These are phyloP conservation scores for Fonsecaea nubica DNA, from an alignment of 2,329 filamentous ascomycete genomes.

Conservation along the genomic window DNA sequence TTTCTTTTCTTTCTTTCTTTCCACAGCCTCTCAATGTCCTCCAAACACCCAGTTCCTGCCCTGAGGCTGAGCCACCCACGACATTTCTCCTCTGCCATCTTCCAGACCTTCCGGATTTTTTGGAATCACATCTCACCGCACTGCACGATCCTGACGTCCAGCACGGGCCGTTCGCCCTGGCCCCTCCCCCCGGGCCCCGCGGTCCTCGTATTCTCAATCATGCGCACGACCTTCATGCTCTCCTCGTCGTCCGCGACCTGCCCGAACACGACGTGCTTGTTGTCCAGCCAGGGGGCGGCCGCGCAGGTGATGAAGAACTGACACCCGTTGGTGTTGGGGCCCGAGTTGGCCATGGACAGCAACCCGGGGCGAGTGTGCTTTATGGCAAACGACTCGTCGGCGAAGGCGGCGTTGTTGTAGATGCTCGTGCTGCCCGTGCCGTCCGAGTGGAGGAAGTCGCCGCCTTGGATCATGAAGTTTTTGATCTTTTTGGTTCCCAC, in stretches of 20 bases:
- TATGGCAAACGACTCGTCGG: slow-evolving; percentile 85
- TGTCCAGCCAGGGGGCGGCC: slow-evolving; percentile 83
- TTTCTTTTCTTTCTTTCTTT: background rate
- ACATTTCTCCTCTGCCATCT: background rate
- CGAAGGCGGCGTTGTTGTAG: slow-evolving; percentile 82
- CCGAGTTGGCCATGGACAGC: slow-evolving; percentile 95
- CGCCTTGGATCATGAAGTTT: slow-evolving; percentile 97
- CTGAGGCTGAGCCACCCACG: background rate
- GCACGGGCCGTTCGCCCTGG: slow-evolving; percentile 72
- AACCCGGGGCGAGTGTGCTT: slow-evolving; percentile 81
- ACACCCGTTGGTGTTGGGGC: slow-evolving; percentile 88
- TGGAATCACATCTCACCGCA: slow-evolving; percentile 84
- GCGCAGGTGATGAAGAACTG: slow-evolving; percentile 98
- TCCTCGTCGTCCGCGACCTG: slow-evolving; percentile 70
- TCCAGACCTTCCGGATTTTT: background rate
- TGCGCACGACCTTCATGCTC: slow-evolving; percentile 87
- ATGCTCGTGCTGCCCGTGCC: slow-evolving; percentile 88
- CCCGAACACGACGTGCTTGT: slow-evolving; percentile 95
- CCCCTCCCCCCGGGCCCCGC: slow-evolving; percentile 57
- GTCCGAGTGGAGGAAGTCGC: slow-evolving; percentile 92
- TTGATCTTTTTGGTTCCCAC: slow-evolving; percentile 68
- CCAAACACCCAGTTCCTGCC: background rate
- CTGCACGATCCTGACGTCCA: slow-evolving; percentile 82
- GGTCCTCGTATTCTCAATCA: slow-evolving; percentile 90
- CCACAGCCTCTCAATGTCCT: too few species aligned